These are phyloP conservation scores for Pseudevernia furfuracea DNA, from an alignment of 495 filamentous ascomycete genomes.

Conservation along the genomic window DNA sequence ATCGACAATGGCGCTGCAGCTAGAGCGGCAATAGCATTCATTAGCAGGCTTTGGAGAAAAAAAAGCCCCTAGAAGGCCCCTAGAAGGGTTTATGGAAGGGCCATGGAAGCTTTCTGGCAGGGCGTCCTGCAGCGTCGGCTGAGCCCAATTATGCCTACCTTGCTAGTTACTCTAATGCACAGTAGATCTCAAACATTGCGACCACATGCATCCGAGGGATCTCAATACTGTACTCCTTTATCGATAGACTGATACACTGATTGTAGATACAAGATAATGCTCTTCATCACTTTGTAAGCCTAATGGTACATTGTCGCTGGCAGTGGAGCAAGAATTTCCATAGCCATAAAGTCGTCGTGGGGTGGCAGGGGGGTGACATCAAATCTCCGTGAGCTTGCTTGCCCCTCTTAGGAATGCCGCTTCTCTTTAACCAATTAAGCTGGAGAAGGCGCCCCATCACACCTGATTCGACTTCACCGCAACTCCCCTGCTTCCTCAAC, in stretches of 20 bases:
- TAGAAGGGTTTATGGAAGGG: not conserved
- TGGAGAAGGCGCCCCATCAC: slow-evolving; percentile 4
- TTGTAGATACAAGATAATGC: slow-evolving; percentile 5
- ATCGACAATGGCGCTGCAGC: slow-evolving; percentile 2
- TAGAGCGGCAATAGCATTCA: slow-evolving; percentile 5
- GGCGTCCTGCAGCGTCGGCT: not conserved
- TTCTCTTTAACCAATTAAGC: slow-evolving; percentile 1
- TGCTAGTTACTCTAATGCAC: not conserved
- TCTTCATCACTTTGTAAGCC: not conserved
- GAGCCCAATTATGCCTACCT: not conserved
- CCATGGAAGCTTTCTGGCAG: not conserved
- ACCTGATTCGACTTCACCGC: slow-evolving; percentile 20
- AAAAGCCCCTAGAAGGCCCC: not conserved
- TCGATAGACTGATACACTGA: slow-evolving; percentile 7
- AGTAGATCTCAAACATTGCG: slow-evolving; percentile 3
- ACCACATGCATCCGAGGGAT: slow-evolving; percentile 1
- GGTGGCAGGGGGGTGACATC: not conserved
- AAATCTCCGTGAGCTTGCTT: slow-evolving; percentile 1
- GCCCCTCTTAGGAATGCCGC: not conserved
- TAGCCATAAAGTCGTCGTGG: not conserved
- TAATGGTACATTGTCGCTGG: not conserved
- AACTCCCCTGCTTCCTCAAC: slow-evolving; percentile 7
- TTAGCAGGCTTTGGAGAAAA: not conserved
- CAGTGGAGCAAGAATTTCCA: not conserved
- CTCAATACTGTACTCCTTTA: not conserved